Evolutionary conservation across 805 yeast species (phyloP), one percentile per base, ranked within the genome.

Genomic region (Myxozyma udenii): DNA sequence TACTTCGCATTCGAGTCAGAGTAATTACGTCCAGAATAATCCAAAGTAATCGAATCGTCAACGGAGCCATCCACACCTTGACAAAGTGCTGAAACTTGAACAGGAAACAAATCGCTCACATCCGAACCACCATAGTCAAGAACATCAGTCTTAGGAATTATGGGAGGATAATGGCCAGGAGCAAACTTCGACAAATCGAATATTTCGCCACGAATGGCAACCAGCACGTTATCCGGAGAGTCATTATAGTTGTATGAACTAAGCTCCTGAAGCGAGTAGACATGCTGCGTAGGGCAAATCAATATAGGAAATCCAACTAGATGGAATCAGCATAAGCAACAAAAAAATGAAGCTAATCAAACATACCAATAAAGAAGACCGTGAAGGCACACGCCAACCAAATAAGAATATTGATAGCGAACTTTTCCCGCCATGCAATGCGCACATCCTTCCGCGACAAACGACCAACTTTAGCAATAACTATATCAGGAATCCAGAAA

Each of bases 371-470:
- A 23, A 55, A 33, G 30, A 55, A 54, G 24, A 55, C 46, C 9
- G 48, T 35, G 21, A 54, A 11, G 3, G 32, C 64, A 48, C 75
- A 72, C 37, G 69, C 51, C 9, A 69, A 59, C 75, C 75, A 72
- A 32, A 72, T 72, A 51, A 71, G 63, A 56, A 72, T 14, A 44
- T 72, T 72, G 60, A 72, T 72, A 6, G 75, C 72, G 21, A 72
- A 53, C 59, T 72, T 71, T 46, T 71, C 75, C 19, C 74, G 60
- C 75, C 75, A 72, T 1, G 75, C 75, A 7, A 67, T 52, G 16
- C 74, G 69, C 5, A 71, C 63, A 50, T 71, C 71, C 37, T 64
- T 64, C 37, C 71, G 58, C 2, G 64, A 61, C 59, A 70, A 66
- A 12, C 62, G 42, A 1, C 71, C 71, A 21, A 68, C n/a, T 12